These are phyloP conservation scores for Cadophora sp. DNA, from an alignment of 2,329 filamentous ascomycete species.

Conservation along the genomic window DNA sequence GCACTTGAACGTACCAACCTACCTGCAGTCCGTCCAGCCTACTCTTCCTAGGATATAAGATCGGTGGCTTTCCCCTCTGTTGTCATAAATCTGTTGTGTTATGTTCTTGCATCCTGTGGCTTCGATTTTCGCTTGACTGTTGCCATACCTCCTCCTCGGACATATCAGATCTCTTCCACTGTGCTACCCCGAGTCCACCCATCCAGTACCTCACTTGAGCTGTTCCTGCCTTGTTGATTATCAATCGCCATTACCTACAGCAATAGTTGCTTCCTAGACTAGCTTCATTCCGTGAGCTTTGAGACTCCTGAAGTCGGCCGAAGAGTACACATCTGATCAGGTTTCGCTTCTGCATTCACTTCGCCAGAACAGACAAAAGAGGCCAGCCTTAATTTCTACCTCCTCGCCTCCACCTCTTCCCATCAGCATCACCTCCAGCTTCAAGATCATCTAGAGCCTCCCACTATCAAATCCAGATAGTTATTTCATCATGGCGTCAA, in stretches of 20 bases:
- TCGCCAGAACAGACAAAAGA: not conserved
- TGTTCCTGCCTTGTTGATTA: not conserved
- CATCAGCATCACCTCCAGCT: not conserved
- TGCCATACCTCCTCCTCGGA: not conserved
- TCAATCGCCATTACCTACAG: not conserved
- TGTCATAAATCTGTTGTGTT: not conserved
- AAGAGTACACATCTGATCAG: conserved; percentile 1
- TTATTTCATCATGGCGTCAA: conserved; percentile 7
- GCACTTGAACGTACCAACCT: not conserved
- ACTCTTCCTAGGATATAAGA: conserved; percentile 1
- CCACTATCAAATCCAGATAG: no score
- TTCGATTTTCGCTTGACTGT: not conserved
- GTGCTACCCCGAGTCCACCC: no score
- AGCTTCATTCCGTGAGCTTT: not conserved
- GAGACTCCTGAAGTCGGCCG: not conserved
- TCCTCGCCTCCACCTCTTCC: not conserved
- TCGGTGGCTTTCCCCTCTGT: conserved; percentile 1
- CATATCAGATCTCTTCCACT: not conserved
- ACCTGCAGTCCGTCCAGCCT: not conserved
- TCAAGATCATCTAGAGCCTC: not conserved
- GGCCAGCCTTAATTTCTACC: not conserved
- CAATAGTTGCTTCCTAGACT: not conserved
- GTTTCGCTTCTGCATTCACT: not conserved
- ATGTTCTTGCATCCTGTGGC: not conserved
- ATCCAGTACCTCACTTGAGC: not conserved